Evolutionary conservation across 176 grass and related monocot species (phyloP).

Genomic region (Zoysia japonica): DNA sequence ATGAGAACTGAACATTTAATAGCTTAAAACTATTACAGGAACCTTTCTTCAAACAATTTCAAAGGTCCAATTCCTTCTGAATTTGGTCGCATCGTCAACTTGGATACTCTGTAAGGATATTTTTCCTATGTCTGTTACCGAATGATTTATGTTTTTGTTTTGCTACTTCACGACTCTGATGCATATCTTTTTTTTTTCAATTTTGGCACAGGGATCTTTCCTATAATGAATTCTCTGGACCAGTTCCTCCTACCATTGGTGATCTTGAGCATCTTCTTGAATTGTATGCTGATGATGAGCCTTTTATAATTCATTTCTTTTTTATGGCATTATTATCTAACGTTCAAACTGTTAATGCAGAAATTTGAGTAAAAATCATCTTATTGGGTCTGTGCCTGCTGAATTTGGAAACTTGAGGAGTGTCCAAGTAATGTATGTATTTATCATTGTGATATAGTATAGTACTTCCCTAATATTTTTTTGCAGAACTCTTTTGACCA

Average conservation of each 20-base stretch:
- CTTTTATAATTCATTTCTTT: slow-evolving; percentile 20
- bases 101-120: slow-evolving; percentile 92
- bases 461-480: neutral
- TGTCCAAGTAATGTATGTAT: slow-evolving; percentile 87
- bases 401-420: slow-evolving; percentile 98
- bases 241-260: slow-evolving; percentile 81
- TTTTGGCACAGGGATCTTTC: slow-evolving; percentile 85
- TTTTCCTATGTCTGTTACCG: slow-evolving; percentile 19
- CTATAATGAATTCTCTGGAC: slow-evolving; percentile 78
- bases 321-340: slow-evolving; percentile 30
- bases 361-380: slow-evolving; percentile 88
- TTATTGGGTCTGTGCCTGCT: slow-evolving; percentile 66
- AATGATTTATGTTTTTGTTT: neutral
- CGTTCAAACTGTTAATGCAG: slow-evolving; percentile 37
- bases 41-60: slow-evolving; percentile 93
- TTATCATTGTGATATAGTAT: slow-evolving; percentile 13
- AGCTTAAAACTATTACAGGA: slow-evolving; percentile 50
- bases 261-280: slow-evolving; percentile 98
- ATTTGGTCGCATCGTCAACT: slow-evolving; percentile 84
- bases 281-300: slow-evolving; percentile 55
- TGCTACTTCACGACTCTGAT: neutral
- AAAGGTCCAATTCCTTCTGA: slow-evolving; percentile 83
- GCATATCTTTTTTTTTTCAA: slow-evolving; percentile 21
- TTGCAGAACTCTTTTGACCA: neutral
- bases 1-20: neutral